Evolutionary conservation across 805 yeast genomes (phyloP), one percentile per base, ranked within the genome.

Genomic region (Candida insectalens): DNA sequence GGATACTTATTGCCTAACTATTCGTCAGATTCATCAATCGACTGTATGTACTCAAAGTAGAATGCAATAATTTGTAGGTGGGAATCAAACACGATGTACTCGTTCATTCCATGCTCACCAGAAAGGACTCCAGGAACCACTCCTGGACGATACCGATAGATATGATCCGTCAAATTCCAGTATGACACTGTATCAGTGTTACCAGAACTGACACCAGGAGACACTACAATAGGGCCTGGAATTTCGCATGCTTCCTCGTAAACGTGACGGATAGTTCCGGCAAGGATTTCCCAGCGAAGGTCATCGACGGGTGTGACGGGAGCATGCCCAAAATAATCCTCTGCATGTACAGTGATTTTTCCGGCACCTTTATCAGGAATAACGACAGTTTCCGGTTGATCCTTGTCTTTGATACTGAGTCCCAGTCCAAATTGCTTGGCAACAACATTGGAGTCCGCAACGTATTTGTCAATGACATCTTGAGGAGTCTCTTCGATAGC

Each of bases 101-200:
- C 92, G 49, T 81, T 69, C 14, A 78, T 77, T 21, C 81, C 73
- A 57, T 81, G 89, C 14, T 22, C 19, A 25, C 66, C 60, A 30
- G 65, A 59, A 30, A 53, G 19, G 4, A 40, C 56, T 17, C 53
- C 55, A 5, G 16, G 16, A 10, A n/a, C n/a, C 19, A 18, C 13
- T n/a, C 9, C 32, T 6, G 83, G 79, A 25, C 63, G 60, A 49
- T 66, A 76, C 39, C 87, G 63, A 58, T 62, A 80, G 36, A 80
- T 75, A 45, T 77, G 65, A 15, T 60, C 51, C 2, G 78, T 68
- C 44, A 80, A 57, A 32, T 58, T 50, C 84, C 83, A 76, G 53
- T 75, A 80, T 45, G 67, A 63, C 37, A 62, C 59, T 3, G 85
- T 78, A 49, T 80, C 88, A 5, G 87, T 79, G 52, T 78, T 78